These are phyloP conservation scores for Acanthamoeba divionensis DNA, from an alignment of 208 protist species.

Conservation along the genomic window DNA sequence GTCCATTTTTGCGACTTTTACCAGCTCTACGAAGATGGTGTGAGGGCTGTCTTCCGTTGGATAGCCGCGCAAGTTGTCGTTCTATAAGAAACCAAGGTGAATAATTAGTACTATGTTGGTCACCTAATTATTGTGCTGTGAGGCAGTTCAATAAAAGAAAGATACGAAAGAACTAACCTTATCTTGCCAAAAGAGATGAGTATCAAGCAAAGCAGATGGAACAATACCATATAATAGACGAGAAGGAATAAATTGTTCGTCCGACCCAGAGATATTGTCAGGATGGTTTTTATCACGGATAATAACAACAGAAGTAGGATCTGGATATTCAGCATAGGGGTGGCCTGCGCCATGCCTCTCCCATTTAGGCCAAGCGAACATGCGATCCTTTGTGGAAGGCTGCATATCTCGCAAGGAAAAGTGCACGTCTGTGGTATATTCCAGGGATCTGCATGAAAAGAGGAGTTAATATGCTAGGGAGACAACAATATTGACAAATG, in stretches of 20 bases:
- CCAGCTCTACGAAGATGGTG: not conserved
- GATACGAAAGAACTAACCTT: not conserved
- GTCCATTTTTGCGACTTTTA: not conserved
- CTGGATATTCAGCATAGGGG: not conserved
- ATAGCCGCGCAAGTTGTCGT: not conserved
- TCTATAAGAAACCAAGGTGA: not conserved
- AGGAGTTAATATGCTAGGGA: too few relatives aligned
- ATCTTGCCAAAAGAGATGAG: slow-evolving; percentile 75
- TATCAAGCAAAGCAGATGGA: slow-evolving; percentile 67
- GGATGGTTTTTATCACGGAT: slow-evolving; percentile 42
- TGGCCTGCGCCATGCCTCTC: slow-evolving; percentile 61
- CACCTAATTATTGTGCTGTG: not conserved
- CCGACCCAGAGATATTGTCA: slow-evolving; percentile 65
- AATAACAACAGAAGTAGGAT: slow-evolving; percentile 59
- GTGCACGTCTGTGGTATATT: slow-evolving; percentile 61
- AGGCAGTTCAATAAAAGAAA: not conserved
- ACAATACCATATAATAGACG: slow-evolving; percentile 70
- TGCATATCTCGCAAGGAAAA: slow-evolving; percentile 65
- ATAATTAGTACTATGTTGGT: not conserved
- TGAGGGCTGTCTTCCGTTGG: not conserved
- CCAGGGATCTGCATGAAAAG: slow-evolving; percentile 53
- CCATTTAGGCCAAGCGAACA: slow-evolving; percentile 18
- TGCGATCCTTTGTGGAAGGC: slow-evolving; percentile 3
- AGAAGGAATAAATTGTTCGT: slow-evolving; percentile 67
- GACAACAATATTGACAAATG: too few relatives aligned